Evolutionary conservation across 352 stramenopile species (phyloP).

Genomic region (Globisporangium yorkense): DNA sequence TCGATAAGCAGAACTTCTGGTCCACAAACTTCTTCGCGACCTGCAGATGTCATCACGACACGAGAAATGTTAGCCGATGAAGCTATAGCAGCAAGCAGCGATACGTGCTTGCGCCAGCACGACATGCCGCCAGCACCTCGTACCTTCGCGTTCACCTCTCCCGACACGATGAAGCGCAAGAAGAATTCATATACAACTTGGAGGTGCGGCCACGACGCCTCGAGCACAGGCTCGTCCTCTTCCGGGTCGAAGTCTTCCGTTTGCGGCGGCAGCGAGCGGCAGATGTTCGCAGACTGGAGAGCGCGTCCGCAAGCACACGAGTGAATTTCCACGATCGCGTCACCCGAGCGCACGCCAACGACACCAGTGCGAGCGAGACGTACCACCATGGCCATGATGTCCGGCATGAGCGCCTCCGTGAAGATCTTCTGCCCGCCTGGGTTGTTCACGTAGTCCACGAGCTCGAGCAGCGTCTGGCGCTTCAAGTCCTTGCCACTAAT

Average conservation of each 20-base stretch:
- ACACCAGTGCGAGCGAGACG: slow-evolving; percentile 7
- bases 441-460: slow-evolving; percentile 99
- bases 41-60: slow-evolving; percentile 20
- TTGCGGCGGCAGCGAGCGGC: slow-evolving; percentile 88
- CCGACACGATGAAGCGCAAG: slow-evolving; percentile 96
- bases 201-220: slow-evolving; percentile 96
- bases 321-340: no score
- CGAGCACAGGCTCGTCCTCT: slow-evolving; percentile 96
- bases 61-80: no score
- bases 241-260: slow-evolving; percentile 99
- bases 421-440: slow-evolving; percentile 95
- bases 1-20: slow-evolving; percentile 94
- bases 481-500: slow-evolving; percentile 94
- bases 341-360: no score
- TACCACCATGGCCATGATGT: slow-evolving; percentile 91
- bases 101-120: no score
- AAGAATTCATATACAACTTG: slow-evolving; percentile 99
- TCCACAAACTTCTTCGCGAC: slow-evolving; percentile 97
- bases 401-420: slow-evolving; percentile 95
- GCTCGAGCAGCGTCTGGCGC: slow-evolving; percentile 97
- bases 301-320: background rate
- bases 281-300: slow-evolving; percentile 35
- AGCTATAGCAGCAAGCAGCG: no score
- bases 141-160: slow-evolving; percentile 96
- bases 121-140: no score